Base-by-base conservation (phyloP, 192 early-diverging fungal genomes). In the Glomus cerebriforme region DNA sequence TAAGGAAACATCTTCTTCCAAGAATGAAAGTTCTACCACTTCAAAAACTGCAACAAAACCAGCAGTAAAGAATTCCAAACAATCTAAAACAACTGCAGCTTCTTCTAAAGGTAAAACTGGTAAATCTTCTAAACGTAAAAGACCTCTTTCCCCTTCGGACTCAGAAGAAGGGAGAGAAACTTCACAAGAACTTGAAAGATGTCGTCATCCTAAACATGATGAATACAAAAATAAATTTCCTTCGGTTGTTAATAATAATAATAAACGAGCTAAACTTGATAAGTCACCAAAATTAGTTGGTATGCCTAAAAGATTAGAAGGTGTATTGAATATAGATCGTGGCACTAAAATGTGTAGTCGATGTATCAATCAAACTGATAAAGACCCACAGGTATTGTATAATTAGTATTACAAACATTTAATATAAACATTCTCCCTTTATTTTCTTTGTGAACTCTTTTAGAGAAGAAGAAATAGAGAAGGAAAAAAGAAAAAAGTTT, bases 241-340 rank as follows among this genome's bases (percentile, higher is more conserved):
- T 31, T 15, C 10, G n/a, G 63, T 31, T 26, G 26, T 26, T 26
- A 26, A 60, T 7, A n/a, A n/a, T n/a, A n/a, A n/a, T n/a, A 26
- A 31, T n/a, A 64, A 26, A 31, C 13, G 27, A 13, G 13, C 63
- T 17, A 31, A 64, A n/a, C 63, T 31, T 15, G 27, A 64, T 31
- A 31, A 26, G 63, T 9, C 26, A 64, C 26, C 26, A 32, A 31
- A 64, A 64, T 64, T 64, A 29, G 63, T 64, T 29, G 27, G 27
- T 13, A 64, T 64, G 63, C 63, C 63, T 32, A 64, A 64, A 29
- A 7, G 63, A 17, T 31, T 64, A 64, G 63, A 64, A 64, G 63
- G 63, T 6, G 63, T 64, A 31, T 64, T 64, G 29, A 64, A 64
- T 17, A 17, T 64, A 64, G 63, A 64, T 64, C 63, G 63, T 64